These are phyloP conservation scores for Ceratocystis alfenasii DNA, from an alignment of 2,329 filamentous ascomycete species.

Conservation along the genomic window DNA sequence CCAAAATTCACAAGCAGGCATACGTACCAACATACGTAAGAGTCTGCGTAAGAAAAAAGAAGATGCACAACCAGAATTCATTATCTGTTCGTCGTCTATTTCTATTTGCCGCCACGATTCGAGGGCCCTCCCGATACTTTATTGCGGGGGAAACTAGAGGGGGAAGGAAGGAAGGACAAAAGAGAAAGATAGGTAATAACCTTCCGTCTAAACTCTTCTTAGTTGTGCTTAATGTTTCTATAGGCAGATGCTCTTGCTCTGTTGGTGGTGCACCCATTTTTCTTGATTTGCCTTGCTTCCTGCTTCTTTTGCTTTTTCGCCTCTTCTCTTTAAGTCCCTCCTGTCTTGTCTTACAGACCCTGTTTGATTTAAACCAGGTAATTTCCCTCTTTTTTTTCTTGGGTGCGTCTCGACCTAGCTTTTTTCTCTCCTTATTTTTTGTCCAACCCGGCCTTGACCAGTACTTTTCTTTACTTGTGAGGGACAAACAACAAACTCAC, in stretches of 20 bases:
- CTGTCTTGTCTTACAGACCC: conserved; percentile 1
- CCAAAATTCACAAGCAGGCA: conserved; percentile 8
- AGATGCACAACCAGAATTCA: neutral
- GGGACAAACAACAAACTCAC: neutral
- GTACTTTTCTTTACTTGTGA: neutral
- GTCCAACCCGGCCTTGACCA: neutral
- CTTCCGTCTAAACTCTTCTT: neutral
- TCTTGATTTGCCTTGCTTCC: neutral
- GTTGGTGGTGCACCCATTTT: neutral
- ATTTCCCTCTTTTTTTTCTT: conserved; percentile 7
- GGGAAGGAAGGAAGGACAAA: neutral
- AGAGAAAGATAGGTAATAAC: neutral
- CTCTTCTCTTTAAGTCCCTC: neutral
- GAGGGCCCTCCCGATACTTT: neutral
- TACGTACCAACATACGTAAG: conserved; percentile 10
- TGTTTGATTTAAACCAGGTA: conserved; percentile 10
- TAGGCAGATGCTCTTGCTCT: neutral
- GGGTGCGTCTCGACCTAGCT: neutral
- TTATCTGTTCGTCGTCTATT: neutral
- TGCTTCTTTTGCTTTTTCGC: neutral
- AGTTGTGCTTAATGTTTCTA: neutral
- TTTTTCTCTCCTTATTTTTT: conserved; percentile 5
- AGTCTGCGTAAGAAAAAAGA: neutral
- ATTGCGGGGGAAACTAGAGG: neutral
- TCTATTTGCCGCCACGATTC: neutral